Evolutionary conservation across 2,329 filamentous ascomycete species (phyloP), one percentile per base, ranked within the genome.

Genomic region (Hypocreales sp.): DNA sequence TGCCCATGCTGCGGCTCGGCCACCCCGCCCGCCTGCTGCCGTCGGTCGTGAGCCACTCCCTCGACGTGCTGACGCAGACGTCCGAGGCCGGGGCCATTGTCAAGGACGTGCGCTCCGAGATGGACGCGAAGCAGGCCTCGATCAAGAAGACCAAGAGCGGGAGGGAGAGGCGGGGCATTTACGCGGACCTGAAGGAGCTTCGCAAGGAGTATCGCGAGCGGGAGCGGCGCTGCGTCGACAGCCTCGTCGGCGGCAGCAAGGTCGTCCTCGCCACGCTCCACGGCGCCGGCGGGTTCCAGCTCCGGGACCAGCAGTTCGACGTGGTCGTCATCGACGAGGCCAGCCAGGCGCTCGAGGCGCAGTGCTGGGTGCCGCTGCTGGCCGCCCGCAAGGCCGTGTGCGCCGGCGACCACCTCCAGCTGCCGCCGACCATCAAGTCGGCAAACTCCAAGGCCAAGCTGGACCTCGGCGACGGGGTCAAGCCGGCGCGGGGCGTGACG

Each of bases 261-360:
- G 86, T 95, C 16, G 83, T 95, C 4, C 67, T 95, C 11, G 80
- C 86, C 1, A 98, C 90, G 3, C 62, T 98, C 24, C 90, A 98
- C 50, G 90, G 90, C 3, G 79, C 87, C 1, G 90, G 90, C 7
- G 80, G 86, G 0, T 78, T 73, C 40, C 83, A 94, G 52, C 58
- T 93, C 18, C 75, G 72, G 34, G 68, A 75, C 34, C 73, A 92
- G 44, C 58, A 70, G 28, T 98, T 98, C 37, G 90, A 98, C 49
- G 79, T 93, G 5, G 81, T 98, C 16, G 75, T 98, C 34, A 83
- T 98, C 31, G 90, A 98, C 44, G 90, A 98, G 56, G 90, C 86
- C 5, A 92, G 81, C 47, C 90, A 98, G 50, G 90, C 90, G 2
- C 62, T 95, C 8, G 90, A 98, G 53, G 86, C 90, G 1, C 87